A percentile compares a stretch with the other conserved stretches of the same genome.
Evolutionary conservation across 164 flowering plant genomes (phyloP).

Genomic region (Magnolia sinica): DNA sequence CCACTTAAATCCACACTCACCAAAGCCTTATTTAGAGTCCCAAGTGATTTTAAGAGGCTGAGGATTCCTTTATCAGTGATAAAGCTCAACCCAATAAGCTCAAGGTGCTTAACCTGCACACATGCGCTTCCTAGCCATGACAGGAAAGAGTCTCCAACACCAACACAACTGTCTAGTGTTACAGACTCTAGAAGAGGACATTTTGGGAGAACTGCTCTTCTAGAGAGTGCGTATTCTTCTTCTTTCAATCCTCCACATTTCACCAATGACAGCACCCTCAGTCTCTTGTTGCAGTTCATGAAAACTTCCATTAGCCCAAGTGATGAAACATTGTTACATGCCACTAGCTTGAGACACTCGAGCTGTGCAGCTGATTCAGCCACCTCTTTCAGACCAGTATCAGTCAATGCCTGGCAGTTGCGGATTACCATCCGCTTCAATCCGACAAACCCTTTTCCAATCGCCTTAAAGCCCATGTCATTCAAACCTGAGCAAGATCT

Average conservation of each 20-base stretch:
- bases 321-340: constrained; percentile 39
- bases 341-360: constrained; percentile 49
- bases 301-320: constrained; percentile 31
- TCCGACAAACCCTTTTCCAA: constrained; percentile 42
- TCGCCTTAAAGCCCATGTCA: constrained; percentile 46
- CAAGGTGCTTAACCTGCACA: constrained; percentile 43
- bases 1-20: constrained; percentile 32
- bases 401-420: constrained; percentile 43
- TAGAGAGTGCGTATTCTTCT: constrained; percentile 17
- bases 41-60: constrained; percentile 30
- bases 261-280: background rate
- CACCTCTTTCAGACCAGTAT: constrained; percentile 45
- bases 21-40: constrained; percentile 6
- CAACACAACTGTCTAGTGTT: constrained; percentile 46
- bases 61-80: constrained; percentile 52
- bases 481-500: constrained; percentile 47
- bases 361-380: constrained; percentile 26
- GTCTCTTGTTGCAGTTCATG: background rate
- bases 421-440: constrained; percentile 47
- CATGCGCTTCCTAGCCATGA: constrained; percentile 48
- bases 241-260: background rate
- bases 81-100: constrained; percentile 45
- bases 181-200: constrained; percentile 43
- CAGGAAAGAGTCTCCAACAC: constrained; percentile 48
- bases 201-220: constrained; percentile 16